Percentiles rank a stretch among this genome's conserved stretches.
These are phyloP conservation scores for Lentinus polychrous DNA, from an alignment of 1,284 basidiomycete genomes.

Conservation along the genomic window DNA sequence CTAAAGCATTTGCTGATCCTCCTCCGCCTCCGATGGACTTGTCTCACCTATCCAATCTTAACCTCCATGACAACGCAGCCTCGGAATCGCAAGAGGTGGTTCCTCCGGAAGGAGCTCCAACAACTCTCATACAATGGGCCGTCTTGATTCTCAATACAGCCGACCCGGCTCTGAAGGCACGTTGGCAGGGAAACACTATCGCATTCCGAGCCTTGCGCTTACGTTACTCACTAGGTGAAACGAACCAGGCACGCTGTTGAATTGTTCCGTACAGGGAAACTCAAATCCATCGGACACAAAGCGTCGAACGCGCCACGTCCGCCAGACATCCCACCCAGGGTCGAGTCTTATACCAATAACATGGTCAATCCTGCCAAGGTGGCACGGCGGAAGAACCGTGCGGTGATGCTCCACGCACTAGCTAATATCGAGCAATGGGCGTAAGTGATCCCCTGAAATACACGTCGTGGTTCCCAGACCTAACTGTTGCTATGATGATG, in stretches of 20 bases:
- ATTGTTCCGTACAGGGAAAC: constrained; percentile 63
- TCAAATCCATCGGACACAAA: constrained; percentile 59
- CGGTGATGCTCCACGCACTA: constrained; percentile 74
- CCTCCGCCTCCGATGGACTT: constrained; percentile 35
- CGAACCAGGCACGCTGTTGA: constrained; percentile 65
- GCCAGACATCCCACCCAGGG: constrained; percentile 65
- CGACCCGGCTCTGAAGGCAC: constrained; percentile 62
- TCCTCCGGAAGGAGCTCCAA: constrained; percentile 41
- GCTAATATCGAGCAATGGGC: constrained; percentile 94
- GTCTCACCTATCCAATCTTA: constrained; percentile 17
- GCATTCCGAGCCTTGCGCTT: background rate
- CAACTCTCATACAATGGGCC: constrained; percentile 70
- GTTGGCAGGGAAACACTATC: background rate
- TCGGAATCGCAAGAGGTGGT: constrained; percentile 40
- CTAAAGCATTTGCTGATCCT: constrained; percentile 65
- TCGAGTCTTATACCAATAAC: constrained; percentile 43
- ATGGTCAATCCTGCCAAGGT: constrained; percentile 60
- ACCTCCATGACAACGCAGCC: constrained; percentile 8
- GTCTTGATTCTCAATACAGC: constrained; percentile 69
- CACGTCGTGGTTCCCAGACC: no score
- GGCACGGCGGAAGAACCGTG: constrained; percentile 59
- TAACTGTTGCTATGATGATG: no score
- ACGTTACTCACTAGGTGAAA: constrained; percentile 37
- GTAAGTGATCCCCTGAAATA: no score
- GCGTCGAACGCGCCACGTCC: constrained; percentile 43